phyloP scores from a whole-genome alignment of 2,329 filamentous ascomycete species.

The Calonectria naviculata region DNA sequence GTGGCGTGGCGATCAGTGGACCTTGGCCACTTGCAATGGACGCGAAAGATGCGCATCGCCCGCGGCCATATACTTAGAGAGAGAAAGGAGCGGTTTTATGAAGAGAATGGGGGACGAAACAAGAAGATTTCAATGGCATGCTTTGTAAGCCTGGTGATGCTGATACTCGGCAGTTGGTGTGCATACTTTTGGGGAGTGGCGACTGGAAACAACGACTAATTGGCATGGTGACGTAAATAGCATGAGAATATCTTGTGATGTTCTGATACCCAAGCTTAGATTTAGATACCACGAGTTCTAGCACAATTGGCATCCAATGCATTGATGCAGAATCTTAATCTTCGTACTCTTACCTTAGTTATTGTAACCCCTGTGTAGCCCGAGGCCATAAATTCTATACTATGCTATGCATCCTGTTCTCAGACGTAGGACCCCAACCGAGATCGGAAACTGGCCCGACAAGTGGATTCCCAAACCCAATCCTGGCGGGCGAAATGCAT shows the following conservation, averaged over 20 bases:
- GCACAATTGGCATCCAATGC: too few species aligned
- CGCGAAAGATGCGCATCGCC: conserved; percentile 60
- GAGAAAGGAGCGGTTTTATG: conserved; percentile 52
- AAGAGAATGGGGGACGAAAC: conserved; percentile 49
- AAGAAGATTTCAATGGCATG: conserved; percentile 51
- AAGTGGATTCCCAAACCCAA: neutral
- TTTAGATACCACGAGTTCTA: too few species aligned
- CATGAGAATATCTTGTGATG: too few species aligned
- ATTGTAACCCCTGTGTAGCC: too few species aligned
- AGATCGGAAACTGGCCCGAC: neutral
- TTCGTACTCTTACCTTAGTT: too few species aligned
- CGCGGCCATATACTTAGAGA: conserved; percentile 55
- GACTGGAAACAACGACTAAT: conserved; percentile 57
- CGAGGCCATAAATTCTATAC: too few species aligned
- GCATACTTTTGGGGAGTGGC: conserved; percentile 71
- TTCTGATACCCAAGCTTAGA: too few species aligned
- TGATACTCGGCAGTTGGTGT: conserved; percentile 62
- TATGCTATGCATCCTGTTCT: too few species aligned
- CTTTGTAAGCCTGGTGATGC: conserved; percentile 53
- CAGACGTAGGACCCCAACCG: too few species aligned
- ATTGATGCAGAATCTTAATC: too few species aligned
- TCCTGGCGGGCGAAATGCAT: neutral
- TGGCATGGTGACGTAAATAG: neutral
- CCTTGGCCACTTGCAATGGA: conserved; percentile 65
- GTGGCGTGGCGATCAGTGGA: conserved; percentile 40